Evolutionary conservation across 208 protist genomes (phyloP), one percentile per base, ranked within the genome.

Genomic region (Novymonas esmeraldas): DNA sequence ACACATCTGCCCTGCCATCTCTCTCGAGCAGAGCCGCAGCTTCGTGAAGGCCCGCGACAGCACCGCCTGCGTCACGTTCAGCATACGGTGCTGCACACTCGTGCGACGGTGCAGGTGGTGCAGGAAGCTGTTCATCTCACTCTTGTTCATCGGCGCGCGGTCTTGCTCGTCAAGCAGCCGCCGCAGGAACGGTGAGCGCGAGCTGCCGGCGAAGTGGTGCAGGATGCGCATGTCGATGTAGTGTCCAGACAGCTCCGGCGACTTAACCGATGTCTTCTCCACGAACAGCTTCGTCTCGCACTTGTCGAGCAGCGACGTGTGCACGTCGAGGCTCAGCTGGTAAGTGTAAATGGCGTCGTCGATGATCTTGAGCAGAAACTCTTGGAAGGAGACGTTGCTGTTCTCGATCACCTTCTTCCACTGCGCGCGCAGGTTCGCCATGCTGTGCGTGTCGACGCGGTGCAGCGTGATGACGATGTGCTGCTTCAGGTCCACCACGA

Each of bases 31-130:
- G 18, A 95, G 71, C 29, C 73, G 73, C 50, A 94, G 61, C 66
- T 92, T 92, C 3, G 85, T 93, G 64, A 89, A 95, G 31, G 86
- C 85, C 64, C 90, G 74, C 5, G 70, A 63, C 14, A 93, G 74
- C 2, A 91, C 89, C 10, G 55, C 68, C 73, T 87, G 73, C 3
- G 87, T 92, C 5, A 92, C 50, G 70, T 76, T 88, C 28, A 95
- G 79, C 74, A 90, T 88, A 34, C 90, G 87, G 58, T 90, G 79
- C 72, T 94, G 85, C 63, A 94, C 90, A 57, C 76, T 89, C 2
- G 90, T 90, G 28, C 90, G 90, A 46, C 90, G 87, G 71, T 95
- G 85, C 24, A 95, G 70, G 63, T 94, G 90, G 54, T 95, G 85
- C 24, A 95, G 73, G 68, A 95, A 95, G 49, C 81, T 87, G 64